Conservation (phyloP, 2,329 filamentous ascomycete genomes). For the Juglanconis juglandina region DNA sequence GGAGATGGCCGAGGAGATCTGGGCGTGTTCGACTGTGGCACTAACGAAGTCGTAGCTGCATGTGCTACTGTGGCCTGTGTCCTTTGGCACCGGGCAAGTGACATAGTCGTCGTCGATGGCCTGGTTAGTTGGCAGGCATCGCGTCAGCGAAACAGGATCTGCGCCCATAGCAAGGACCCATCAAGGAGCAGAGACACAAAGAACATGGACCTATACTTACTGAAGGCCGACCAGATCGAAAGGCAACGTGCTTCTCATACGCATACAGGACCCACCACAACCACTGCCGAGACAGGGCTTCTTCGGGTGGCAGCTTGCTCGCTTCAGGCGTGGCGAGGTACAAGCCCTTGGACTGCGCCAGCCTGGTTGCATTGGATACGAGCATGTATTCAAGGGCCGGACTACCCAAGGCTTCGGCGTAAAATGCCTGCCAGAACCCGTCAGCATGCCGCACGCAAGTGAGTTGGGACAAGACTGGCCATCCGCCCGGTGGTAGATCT, state of each 20-base stretch:
- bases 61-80: not conserved
- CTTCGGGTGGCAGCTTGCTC: not conserved
- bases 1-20: slow-evolving; percentile 15
- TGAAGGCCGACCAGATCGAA: slow-evolving; percentile 19
- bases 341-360: slow-evolving; percentile 1
- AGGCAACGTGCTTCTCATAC: slow-evolving; percentile 21
- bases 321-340: not conserved
- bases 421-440: not conserved
- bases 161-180: no score
- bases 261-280: slow-evolving; percentile 21
- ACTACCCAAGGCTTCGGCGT: slow-evolving; percentile 5
- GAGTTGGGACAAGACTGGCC: no score
- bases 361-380: slow-evolving; percentile 2
- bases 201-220: slow-evolving; percentile 8
- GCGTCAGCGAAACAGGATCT: no score
- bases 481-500: no score
- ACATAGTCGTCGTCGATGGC: slow-evolving; percentile 20
- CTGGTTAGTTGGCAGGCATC: not conserved
- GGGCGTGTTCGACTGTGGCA: slow-evolving; percentile 10
- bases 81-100: slow-evolving; percentile 15
- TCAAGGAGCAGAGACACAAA: not conserved
- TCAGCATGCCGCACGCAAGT: not conserved
- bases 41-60: slow-evolving; percentile 11
- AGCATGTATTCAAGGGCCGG: slow-evolving; percentile 9
- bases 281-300: slow-evolving; percentile 18